Evolutionary conservation across 139 green algal genomes (phyloP).

Genomic region (Yamagishiella unicocca): DNA sequence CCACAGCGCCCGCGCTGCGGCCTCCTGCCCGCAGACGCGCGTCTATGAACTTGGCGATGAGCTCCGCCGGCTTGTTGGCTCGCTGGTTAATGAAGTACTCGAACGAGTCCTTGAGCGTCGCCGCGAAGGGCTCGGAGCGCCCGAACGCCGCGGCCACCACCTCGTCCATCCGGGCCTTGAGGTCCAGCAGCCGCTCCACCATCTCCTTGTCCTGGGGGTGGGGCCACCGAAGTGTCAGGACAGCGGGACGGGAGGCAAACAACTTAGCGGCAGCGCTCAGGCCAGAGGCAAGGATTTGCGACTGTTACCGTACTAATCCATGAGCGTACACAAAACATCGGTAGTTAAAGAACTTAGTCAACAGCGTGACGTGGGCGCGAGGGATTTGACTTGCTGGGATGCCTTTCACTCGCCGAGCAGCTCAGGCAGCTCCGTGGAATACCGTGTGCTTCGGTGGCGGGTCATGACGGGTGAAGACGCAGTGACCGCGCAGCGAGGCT

Average conservation of each 20-base stretch:
- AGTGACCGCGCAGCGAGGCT: no score
- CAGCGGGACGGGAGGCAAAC: neutral
- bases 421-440: no score
- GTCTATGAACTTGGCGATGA: conserved; percentile 98
- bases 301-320: no score
- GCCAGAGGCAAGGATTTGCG: neutral
- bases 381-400: no score
- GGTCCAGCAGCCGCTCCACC: conserved; percentile 86
- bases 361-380: no score
- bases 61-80: conserved; percentile 90
- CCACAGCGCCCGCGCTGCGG: conserved; percentile 69
- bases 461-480: no score
- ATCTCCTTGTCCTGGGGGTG: conserved; percentile 86
- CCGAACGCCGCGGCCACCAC: conserved; percentile 71
- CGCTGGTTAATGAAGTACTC: conserved; percentile 96
- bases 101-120: conserved; percentile 93
- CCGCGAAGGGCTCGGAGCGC: conserved; percentile 75
- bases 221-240: neutral
- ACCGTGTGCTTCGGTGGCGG: no score
- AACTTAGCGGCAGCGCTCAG: no score
- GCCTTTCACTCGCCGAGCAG: no score
- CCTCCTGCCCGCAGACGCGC: conserved; percentile 78
- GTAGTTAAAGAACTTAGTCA: no score
- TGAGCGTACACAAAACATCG: no score
- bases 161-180: conserved; percentile 86